Conservation (phyloP, 1,284 basidiomycete genomes). For the Rhodotorula sp. region DNA sequence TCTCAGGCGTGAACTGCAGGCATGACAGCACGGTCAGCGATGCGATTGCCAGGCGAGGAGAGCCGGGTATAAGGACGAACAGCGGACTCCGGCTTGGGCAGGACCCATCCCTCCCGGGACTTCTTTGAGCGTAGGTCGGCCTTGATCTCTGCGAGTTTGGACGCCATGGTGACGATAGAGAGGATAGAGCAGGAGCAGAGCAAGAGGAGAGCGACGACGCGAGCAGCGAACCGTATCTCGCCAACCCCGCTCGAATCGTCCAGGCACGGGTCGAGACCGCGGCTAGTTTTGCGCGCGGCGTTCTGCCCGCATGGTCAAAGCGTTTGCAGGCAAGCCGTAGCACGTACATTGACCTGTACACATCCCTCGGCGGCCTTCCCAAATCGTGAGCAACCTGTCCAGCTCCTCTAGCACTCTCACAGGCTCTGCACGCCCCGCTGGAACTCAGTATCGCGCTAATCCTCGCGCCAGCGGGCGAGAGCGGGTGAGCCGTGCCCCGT, state of each 20-base stretch:
- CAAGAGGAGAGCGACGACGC: not conserved
- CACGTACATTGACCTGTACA: no score
- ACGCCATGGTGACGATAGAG: constrained; percentile 1
- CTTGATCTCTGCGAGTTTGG: constrained; percentile 13
- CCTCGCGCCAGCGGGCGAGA: not conserved
- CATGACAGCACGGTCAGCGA: not conserved
- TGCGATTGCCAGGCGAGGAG: no score
- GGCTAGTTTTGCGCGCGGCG: not conserved
- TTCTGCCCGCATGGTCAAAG: no score
- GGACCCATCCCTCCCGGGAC: constrained; percentile 2
- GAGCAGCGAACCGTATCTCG: not conserved
- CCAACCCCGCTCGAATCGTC: not conserved
- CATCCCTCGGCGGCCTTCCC: no score
- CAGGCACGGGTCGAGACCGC: not conserved
- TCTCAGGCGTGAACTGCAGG: constrained; percentile 24
- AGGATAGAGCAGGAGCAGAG: not conserved
- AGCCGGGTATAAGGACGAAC: not conserved
- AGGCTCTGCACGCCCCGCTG: no score
- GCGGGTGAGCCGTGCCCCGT: not conserved
- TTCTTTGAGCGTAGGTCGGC: constrained; percentile 13
- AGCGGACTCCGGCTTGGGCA: constrained; percentile 17
- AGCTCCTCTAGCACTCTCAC: no score
- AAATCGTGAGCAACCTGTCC: no score
- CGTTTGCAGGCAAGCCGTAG: no score
- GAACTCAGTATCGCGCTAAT: no score